Percentiles rank a stretch among this genome's conserved stretches.
Evolutionary conservation across 768 basidiomycete genomes (phyloP).

Genomic region (Phylloporus sp.): DNA sequence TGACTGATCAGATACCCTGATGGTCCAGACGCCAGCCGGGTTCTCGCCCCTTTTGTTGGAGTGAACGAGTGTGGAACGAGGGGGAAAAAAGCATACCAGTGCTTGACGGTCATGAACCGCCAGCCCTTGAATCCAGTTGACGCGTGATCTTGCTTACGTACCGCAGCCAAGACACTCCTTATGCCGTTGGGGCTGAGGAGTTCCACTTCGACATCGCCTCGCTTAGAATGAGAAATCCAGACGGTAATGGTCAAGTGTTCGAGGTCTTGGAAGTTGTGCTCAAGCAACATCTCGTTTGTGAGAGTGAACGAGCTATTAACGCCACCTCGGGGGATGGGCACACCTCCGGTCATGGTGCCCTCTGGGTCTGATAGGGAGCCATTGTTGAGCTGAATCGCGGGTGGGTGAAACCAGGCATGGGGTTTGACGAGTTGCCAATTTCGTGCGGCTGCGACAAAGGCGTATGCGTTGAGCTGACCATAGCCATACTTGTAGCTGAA

Average conservation of each 20-base stretch:
- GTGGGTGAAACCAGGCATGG: conserved; percentile 83
- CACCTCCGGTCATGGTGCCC: conserved; percentile 54
- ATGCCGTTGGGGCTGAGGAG: conserved; percentile 81
- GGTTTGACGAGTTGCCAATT: conserved; percentile 88
- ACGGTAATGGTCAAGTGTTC: conserved; percentile 93
- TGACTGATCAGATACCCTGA: conserved; percentile 77
- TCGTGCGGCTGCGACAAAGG: conserved; percentile 75
- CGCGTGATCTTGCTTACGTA: conserved; percentile 60
- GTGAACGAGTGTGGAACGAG: conserved; percentile 13
- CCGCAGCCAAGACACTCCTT: conserved; percentile 75
- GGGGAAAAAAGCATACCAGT: conserved; percentile 57
- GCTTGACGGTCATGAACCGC: conserved; percentile 98
- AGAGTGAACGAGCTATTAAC: conserved; percentile 59
- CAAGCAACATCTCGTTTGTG: conserved; percentile 57
- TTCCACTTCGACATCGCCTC: conserved; percentile 94
- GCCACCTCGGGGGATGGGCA: conserved; percentile 61
- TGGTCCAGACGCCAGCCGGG: conserved; percentile 85
- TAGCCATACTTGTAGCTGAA: conserved; percentile 96
- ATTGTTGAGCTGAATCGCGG: conserved; percentile 60
- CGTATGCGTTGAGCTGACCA: conserved; percentile 80
- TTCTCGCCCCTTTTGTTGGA: conserved; percentile 73
- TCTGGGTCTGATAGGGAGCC: conserved; percentile 48
- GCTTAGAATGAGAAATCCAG: conserved; percentile 81
- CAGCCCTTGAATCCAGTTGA: conserved; percentile 81
- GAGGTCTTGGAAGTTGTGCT: conserved; percentile 78